Evolutionary conservation across 2,329 filamentous ascomycete species (phyloP).

Genomic region (Pseudonectria foliicola): DNA sequence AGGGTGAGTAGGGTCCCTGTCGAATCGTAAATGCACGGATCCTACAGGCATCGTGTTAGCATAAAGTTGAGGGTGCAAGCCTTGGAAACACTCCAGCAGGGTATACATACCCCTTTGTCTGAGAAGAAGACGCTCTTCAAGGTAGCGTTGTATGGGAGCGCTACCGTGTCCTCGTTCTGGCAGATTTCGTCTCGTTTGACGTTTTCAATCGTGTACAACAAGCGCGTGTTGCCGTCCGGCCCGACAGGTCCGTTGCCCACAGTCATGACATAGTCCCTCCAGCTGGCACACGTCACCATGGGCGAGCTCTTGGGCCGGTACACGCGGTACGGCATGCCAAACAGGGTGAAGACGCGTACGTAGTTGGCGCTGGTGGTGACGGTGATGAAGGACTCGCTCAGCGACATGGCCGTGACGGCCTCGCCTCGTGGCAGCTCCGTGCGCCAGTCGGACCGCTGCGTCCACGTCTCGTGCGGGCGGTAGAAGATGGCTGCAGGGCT

Average conservation of each 20-base stretch:
- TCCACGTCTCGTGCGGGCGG: constrained; percentile 95
- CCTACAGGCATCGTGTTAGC: constrained; percentile 38
- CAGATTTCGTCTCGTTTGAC: constrained; percentile 89
- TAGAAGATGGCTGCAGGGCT: constrained; percentile 82
- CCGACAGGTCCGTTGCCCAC: constrained; percentile 86
- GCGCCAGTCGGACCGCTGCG: constrained; percentile 80
- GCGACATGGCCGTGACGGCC: constrained; percentile 75
- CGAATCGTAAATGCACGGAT: constrained; percentile 94
- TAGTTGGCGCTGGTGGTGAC: constrained; percentile 84
- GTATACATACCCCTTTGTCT: constrained; percentile 64
- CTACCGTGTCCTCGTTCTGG: constrained; percentile 88
- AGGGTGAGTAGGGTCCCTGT: constrained; percentile 82
- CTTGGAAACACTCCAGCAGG: no score
- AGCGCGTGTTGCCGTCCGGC: constrained; percentile 66
- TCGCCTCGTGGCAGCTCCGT: constrained; percentile 85
- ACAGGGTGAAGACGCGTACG: constrained; percentile 86
- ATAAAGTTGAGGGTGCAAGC: background rate
- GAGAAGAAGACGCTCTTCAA: constrained; percentile 87
- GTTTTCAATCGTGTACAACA: constrained; percentile 91
- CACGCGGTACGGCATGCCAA: constrained; percentile 80
- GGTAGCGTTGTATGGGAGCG: constrained; percentile 65
- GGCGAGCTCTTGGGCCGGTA: constrained; percentile 88
- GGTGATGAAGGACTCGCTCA: constrained; percentile 86
- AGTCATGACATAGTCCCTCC: constrained; percentile 93
- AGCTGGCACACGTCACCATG: constrained; percentile 87